Conservation (phyloP, 345 rosid species). For the Camelina sativa region DNA sequence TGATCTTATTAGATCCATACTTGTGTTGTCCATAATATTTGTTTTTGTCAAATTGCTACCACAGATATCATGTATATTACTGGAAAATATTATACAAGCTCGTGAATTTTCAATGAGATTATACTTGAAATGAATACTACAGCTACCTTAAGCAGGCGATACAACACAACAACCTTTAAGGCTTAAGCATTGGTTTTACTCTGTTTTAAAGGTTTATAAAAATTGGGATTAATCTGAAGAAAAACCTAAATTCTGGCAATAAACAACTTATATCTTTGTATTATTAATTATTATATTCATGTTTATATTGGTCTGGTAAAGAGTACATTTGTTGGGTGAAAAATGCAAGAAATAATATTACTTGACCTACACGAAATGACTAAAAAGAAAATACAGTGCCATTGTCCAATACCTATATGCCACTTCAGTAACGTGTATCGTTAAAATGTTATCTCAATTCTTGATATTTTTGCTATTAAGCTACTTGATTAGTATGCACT, state of each 20-base stretch:
- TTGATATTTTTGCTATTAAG: background rate
- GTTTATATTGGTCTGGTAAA: slow-evolving; percentile 29
- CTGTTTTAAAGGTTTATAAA: background rate
- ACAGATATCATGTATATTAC: slow-evolving; percentile 18
- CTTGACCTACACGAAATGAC: slow-evolving; percentile 32
- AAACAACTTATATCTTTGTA: too few relatives aligned
- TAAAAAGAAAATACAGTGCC: slow-evolving; percentile 19
- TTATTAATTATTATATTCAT: too few relatives aligned
- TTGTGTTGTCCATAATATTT: slow-evolving; percentile 16
- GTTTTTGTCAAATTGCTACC: slow-evolving; percentile 9
- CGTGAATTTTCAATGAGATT: background rate
- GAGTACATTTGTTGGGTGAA: slow-evolving; percentile 30
- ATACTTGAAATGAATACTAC: background rate
- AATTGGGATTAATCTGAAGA: background rate
- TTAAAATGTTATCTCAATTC: background rate
- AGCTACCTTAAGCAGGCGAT: background rate
- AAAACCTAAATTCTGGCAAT: background rate
- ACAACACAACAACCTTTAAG: too few relatives aligned
- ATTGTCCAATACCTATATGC: slow-evolving; percentile 38
- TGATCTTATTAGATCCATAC: slow-evolving; percentile 40
- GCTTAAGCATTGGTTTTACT: background rate
- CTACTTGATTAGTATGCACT: background rate
- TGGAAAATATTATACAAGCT: background rate
- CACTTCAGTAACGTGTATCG: slow-evolving; percentile 41
- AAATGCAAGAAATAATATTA: slow-evolving; percentile 27